phyloP scores from a whole-genome alignment of 2,329 filamentous ascomycete species.

The Sporothrix phasma region DNA sequence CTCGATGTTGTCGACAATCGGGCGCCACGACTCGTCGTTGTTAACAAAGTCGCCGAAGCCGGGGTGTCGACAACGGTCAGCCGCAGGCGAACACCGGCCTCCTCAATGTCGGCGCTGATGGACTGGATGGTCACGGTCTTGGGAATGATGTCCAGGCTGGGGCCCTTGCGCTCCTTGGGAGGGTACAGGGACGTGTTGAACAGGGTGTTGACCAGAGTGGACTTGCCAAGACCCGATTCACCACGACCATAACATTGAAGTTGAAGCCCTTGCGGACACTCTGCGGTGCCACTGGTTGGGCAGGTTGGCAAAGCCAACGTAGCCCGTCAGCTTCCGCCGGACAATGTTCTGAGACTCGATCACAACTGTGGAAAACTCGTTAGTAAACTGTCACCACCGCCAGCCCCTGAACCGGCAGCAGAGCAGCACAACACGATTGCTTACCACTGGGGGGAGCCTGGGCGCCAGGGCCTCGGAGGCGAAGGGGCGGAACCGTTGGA shows the following conservation, averaged over 20 bases:
- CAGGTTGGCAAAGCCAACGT: constrained; percentile 96
- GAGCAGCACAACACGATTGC: neutral
- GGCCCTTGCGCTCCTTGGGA: constrained; percentile 95
- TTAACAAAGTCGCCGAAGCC: constrained; percentile 98
- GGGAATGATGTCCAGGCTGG: constrained; percentile 94
- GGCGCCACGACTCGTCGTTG: constrained; percentile 98
- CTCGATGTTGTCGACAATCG: constrained; percentile 99
- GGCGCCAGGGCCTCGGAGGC: constrained; percentile 33
- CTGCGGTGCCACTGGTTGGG: constrained; percentile 99
- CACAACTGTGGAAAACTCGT: constrained; percentile 23
- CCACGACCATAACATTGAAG: constrained; percentile 99
- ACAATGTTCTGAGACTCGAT: constrained; percentile 88
- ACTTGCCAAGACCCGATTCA: constrained; percentile 98
- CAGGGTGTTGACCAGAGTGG: constrained; percentile 95
- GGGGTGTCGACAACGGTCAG: constrained; percentile 96
- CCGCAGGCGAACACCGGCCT: constrained; percentile 92
- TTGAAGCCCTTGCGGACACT: constrained; percentile 99
- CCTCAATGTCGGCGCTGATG: constrained; percentile 93
- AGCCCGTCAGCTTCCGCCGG: constrained; percentile 93
- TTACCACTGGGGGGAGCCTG: constrained; percentile 27
- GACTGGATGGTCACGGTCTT: constrained; percentile 95
- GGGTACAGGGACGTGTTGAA: constrained; percentile 99
- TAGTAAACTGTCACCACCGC: neutral
- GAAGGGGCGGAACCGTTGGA: constrained; percentile 30
- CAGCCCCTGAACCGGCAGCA: too few relatives aligned